Conservation (phyloP, 352 stramenopile species). For the Achlya hypogyna region DNA sequence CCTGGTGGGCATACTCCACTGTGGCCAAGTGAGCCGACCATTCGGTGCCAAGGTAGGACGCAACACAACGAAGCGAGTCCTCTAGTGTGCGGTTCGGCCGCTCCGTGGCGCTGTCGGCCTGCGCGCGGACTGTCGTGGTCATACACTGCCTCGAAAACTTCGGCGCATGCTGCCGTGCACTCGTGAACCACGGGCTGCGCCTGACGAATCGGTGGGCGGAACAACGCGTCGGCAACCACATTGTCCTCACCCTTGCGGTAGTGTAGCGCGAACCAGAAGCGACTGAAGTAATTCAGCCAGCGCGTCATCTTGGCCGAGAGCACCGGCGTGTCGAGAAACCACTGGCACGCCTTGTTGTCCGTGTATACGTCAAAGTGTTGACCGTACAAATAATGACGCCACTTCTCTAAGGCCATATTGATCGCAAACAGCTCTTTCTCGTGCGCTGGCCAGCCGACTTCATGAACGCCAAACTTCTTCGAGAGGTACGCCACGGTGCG, state of each 20-base stretch:
- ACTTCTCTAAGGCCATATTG: slow-evolving; percentile 22
- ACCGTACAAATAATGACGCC: slow-evolving; percentile 22
- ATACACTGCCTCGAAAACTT: slow-evolving; percentile 20
- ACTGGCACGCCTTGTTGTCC: slow-evolving; percentile 21
- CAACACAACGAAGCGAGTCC: slow-evolving; percentile 22
- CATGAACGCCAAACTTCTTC: slow-evolving; percentile 21
- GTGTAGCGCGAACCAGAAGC: slow-evolving; percentile 21
- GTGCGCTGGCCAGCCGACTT: slow-evolving; percentile 19
- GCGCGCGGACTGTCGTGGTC: slow-evolving; percentile 16
- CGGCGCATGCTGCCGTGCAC: slow-evolving; percentile 18
- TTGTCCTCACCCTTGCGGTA: slow-evolving; percentile 7
- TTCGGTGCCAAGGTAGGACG: slow-evolving; percentile 20
- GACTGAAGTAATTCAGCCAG: slow-evolving; percentile 22
- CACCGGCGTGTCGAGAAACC: slow-evolving; percentile 18
- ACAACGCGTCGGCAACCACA: slow-evolving; percentile 17
- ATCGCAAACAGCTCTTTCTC: slow-evolving; percentile 24
- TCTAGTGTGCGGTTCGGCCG: slow-evolving; percentile 19
- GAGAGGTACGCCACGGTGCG: slow-evolving; percentile 26
- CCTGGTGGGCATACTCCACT: slow-evolving; percentile 24
- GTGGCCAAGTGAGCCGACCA: slow-evolving; percentile 21
- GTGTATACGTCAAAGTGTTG: slow-evolving; percentile 21
- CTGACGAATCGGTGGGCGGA: neutral
- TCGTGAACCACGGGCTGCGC: slow-evolving; percentile 21
- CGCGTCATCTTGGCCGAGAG: slow-evolving; percentile 17
- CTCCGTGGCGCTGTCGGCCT: slow-evolving; percentile 22